Base-by-base conservation (phyloP, 352 stramenopile genomes). In the Phytopythium litorale region DNA sequence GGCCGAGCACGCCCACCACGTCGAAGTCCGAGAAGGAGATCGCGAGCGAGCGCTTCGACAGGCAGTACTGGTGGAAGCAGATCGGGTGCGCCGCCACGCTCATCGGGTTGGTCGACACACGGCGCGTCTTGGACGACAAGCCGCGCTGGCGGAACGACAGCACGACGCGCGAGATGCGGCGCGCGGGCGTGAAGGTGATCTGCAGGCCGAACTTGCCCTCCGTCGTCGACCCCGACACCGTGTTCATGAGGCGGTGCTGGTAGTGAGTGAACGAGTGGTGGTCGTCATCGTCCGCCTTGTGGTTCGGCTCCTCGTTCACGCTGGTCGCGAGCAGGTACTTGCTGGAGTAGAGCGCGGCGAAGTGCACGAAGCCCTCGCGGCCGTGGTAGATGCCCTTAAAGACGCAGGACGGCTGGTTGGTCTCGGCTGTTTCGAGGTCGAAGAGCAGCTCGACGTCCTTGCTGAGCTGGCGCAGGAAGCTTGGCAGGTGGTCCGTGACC, bases 331-430 rank as follows among this genome's bases (percentile, higher is more conserved):
- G 70, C 45, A 88, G 28, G 63, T 93, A 96, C 69, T 91, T 94
- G 70, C 74, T 93, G 49, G 73, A 66, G 56, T 91, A 96, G 30
- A 96, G 66, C 63, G 84, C 76, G 23, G 84, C 69, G 64, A 94
- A 96, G 60, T 96, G 83, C 54, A 92, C 87, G 56, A 96, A 87
- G 8, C 87, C 87, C 66, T 96, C 87, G 13, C 87, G 82, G 48
- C 83, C 87, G 58, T 96, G 84, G 71, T 94, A 96, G 28, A 92
- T 84, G 50, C 87, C 87, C 67, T 96, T 93, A 70, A 92, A 96
- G 45, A 95, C 84, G 40, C 84, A 94, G 38, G 80, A 91, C 48
- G 84, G 82, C 63, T 92, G 77, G 23, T 72, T 74, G 3, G 67
- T 82, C 57, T 96, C 87, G 37, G 78, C 65, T 8, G 87, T 91